phyloP scores from a whole-genome alignment of 2,329 filamentous ascomycete genomes.

The Diplocarpon rosae region DNA sequence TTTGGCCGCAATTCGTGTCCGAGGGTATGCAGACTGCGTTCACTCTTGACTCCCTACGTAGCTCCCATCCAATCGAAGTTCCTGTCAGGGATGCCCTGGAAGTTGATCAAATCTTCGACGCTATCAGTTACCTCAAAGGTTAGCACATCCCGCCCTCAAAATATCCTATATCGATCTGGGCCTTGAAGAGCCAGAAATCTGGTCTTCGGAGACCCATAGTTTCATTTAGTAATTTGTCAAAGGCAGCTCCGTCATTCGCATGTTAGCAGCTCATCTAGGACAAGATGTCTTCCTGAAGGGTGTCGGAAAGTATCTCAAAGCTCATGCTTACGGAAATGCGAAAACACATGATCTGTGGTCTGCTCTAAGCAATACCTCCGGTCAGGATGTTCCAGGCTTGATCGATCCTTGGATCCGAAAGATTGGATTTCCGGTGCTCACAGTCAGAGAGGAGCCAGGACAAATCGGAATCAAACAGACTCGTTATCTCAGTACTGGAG shows the following conservation, averaged over 20 bases:
- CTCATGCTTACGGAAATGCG: slow-evolving; percentile 80
- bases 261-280: slow-evolving; percentile 85
- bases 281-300: slow-evolving; percentile 82
- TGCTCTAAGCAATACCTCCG: slow-evolving; percentile 77
- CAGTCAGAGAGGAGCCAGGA: slow-evolving; percentile 70
- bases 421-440: slow-evolving; percentile 88
- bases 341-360: slow-evolving; percentile 88
- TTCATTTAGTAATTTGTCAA: slow-evolving; percentile 34
- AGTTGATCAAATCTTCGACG: slow-evolving; percentile 95
- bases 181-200: no score
- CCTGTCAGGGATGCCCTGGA: slow-evolving; percentile 88
- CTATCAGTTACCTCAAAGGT: slow-evolving; percentile 75
- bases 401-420: slow-evolving; percentile 95
- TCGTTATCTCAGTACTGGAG: slow-evolving; percentile 83
- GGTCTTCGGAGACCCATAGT: no score
- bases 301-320: slow-evolving; percentile 79
- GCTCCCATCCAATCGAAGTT: slow-evolving; percentile 93
- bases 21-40: slow-evolving; percentile 91
- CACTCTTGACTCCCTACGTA: slow-evolving; percentile 76
- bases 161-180: no score
- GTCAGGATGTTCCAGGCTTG: slow-evolving; percentile 71
- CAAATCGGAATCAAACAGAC: slow-evolving; percentile 76
- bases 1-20: slow-evolving; percentile 95
- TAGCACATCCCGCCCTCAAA: no score
- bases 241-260: slow-evolving; percentile 90